Percentiles rank a stretch among this genome's conserved stretches.
Evolutionary conservation across 371 early-diverging fungal species (phyloP).

Genomic region (Rhizopus arrhizus): DNA sequence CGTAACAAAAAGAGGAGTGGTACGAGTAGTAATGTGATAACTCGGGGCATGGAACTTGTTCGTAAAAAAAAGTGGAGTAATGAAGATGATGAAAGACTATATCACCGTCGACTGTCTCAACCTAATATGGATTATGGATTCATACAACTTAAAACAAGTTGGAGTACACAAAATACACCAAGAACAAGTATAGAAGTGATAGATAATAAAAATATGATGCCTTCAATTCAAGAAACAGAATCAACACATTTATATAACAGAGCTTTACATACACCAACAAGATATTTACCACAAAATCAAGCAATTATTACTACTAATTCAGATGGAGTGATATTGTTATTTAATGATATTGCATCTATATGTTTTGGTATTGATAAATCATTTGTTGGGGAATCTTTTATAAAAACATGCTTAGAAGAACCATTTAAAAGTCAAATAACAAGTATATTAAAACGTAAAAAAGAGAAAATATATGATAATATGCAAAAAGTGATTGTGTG

Average conservation of each 20-base stretch:
- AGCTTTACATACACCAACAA: slow-evolving; percentile 50
- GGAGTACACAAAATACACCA: slow-evolving; percentile 22
- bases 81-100: not conserved
- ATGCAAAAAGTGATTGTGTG: slow-evolving; percentile 48
- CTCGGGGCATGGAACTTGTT: slow-evolving; percentile 23
- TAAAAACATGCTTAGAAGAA: slow-evolving; percentile 21
- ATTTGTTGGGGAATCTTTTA: slow-evolving; percentile 23
- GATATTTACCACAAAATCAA: slow-evolving; percentile 58
- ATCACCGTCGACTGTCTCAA: slow-evolving; percentile 15
- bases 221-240: slow-evolving; percentile 10
- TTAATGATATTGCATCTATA: slow-evolving; percentile 57
- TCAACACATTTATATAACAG: not conserved
- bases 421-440: slow-evolving; percentile 13
- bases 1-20: not conserved
- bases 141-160: slow-evolving; percentile 6
- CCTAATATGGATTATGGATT: slow-evolving; percentile 12
- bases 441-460: slow-evolving; percentile 10
- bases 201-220: not conserved
- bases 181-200: slow-evolving; percentile 14
- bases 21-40: slow-evolving; percentile 6
- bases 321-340: slow-evolving; percentile 46
- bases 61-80: slow-evolving; percentile 21
- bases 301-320: slow-evolving; percentile 58
- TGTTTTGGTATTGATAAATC: slow-evolving; percentile 49
- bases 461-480: not conserved